Base-by-base conservation (phyloP, 2,329 filamentous ascomycete genomes). In the Stachybotrys chlorohalonatus region DNA sequence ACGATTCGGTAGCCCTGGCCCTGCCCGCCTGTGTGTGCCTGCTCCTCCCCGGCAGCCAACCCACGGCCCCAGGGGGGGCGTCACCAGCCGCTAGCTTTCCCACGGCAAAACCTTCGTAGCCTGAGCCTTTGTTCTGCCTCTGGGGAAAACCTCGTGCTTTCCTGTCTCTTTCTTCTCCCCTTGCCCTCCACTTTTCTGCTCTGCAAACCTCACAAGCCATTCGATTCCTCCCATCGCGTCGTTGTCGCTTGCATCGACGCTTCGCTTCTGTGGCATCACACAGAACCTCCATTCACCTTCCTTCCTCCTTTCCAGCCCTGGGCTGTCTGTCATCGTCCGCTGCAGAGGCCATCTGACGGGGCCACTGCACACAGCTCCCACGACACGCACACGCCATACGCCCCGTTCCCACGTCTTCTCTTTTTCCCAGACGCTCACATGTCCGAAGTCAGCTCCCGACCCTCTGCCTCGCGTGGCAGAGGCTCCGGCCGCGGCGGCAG, bases 361-460 rank as follows among this genome's bases (percentile, higher is more conserved):
- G 68, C 66, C 64, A 62, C 59, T 58, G 57, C 58, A 54, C 36
- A 56, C 54, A 13, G n/a, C 56, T 54, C 52, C 56, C 36, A 42
- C 36, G 36, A 42, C 36, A 42, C 36, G 36, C 36, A 42, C 13
- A 42, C 36, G 36, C 36, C 24, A 24, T 24, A 24, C 24, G 24
- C 24, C 24, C 36, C 36, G 13, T 42, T 13, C 13, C 36, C 36
- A 42, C 36, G 36, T 13, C 36, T 42, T 42, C 36, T 59, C 57
- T 58, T 53, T 53, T 59, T 57, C 56, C 36, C 8, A 42, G 9
- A 42, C 36, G 36, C 71, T 67, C 75, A 73, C 77, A 97, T 97
- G 94, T 95, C 94, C 82, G 93, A 97, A 83, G 84, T 89, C 78
- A 87, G 91, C 81, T 83, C 87, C 76, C 84, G 92, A 82, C 82